A percentile compares a stretch with the other conserved stretches of the same genome.
Evolutionary conservation across 1,284 basidiomycete genomes (phyloP).

Genomic region (Sphagnurus paluster): DNA sequence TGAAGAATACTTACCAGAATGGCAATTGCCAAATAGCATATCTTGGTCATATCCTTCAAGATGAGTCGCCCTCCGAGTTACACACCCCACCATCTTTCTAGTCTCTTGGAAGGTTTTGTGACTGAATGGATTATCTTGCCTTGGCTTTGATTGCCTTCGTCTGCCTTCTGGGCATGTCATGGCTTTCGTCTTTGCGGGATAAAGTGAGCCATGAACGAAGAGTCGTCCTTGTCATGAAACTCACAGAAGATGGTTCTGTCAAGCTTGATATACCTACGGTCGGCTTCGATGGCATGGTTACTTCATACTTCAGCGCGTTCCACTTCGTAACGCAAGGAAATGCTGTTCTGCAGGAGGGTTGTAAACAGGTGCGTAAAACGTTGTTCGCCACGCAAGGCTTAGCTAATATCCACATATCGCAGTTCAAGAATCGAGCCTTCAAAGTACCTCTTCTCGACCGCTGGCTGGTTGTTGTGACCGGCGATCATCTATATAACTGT

Average conservation of each 20-base stretch:
- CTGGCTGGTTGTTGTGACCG: slow-evolving; percentile 27
- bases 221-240: not conserved
- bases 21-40: slow-evolving; percentile 7
- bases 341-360: slow-evolving; percentile 5
- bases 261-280: slow-evolving; percentile 7
- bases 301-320: slow-evolving; percentile 10
- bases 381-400: too few relatives aligned
- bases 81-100: not conserved
- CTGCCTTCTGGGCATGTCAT: slow-evolving; percentile 2
- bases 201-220: not conserved
- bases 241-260: too few relatives aligned
- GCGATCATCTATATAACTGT: slow-evolving; percentile 8
- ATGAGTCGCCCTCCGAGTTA: not conserved
- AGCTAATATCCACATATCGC: not conserved
- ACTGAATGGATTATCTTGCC: slow-evolving; percentile 5
- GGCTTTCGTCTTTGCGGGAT: not conserved
- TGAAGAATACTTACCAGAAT: slow-evolving; percentile 4
- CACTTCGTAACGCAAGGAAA: slow-evolving; percentile 9
- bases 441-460: slow-evolving; percentile 36
- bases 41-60: slow-evolving; percentile 11
- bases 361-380: slow-evolving; percentile 2
- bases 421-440: slow-evolving; percentile 35
- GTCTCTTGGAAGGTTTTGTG: not conserved
- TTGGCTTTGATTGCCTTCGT: slow-evolving; percentile 5
- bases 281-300: slow-evolving; percentile 8